Conservation (phyloP, 768 basidiomycete species). For the Suillus plorans region DNA sequence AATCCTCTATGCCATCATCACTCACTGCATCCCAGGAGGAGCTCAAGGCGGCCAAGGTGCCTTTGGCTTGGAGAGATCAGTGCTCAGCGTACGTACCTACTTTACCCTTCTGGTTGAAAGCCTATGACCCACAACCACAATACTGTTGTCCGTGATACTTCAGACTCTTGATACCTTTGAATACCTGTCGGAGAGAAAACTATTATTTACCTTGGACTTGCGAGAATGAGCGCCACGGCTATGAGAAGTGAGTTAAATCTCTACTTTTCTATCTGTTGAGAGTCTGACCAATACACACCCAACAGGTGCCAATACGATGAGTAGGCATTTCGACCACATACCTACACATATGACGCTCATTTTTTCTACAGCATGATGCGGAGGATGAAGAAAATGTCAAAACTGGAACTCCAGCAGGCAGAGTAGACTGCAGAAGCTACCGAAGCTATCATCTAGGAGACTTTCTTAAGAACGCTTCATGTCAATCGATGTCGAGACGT, state of each 20-base stretch:
- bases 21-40: constrained; percentile 83
- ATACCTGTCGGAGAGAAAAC: constrained; percentile 78
- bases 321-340: constrained; percentile 36
- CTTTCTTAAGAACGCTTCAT: background rate
- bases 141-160: constrained; percentile 6
- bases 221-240: constrained; percentile 80
- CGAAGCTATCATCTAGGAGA: constrained; percentile 1
- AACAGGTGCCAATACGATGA: constrained; percentile 92
- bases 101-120: background rate
- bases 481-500: background rate
- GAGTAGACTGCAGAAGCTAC: constrained; percentile 35
- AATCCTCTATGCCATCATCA: constrained; percentile 57
- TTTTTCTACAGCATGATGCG: constrained; percentile 65
- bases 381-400: constrained; percentile 82
- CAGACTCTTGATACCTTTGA: constrained; percentile 85
- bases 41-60: constrained; percentile 72
- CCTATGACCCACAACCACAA: constrained; percentile 13
- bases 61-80: constrained; percentile 83
- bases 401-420: constrained; percentile 55
- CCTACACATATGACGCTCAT: constrained; percentile 3
- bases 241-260: constrained; percentile 69
- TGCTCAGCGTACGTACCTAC: constrained; percentile 78
- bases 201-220: constrained; percentile 91
- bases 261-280: background rate
- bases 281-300: background rate